phyloP scores from a whole-genome alignment of 2,329 filamentous ascomycete genomes.

The Hypoxylon sp. region DNA sequence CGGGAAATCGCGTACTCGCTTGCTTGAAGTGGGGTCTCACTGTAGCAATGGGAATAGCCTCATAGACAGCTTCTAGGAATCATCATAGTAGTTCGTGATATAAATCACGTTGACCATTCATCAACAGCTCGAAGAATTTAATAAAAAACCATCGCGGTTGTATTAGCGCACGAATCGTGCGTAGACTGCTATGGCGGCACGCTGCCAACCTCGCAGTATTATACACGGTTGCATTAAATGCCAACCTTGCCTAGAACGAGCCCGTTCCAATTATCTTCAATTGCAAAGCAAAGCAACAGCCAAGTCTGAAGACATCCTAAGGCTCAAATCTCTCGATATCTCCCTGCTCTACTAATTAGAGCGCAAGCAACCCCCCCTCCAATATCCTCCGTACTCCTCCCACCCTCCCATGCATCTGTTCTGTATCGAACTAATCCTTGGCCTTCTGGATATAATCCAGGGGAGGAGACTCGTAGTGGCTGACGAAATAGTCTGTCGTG shows the following conservation, averaged over 20 bases:
- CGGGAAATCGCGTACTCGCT: too few species aligned
- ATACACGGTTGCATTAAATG: neutral
- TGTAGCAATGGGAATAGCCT: neutral
- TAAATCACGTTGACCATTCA: neutral
- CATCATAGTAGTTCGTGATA: neutral
- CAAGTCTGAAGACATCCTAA: neutral
- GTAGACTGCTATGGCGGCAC: neutral
- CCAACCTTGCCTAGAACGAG: neutral
- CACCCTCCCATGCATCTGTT: neutral
- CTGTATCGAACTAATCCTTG: conserved; percentile 46
- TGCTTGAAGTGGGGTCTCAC: too few species aligned
- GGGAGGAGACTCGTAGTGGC: conserved; percentile 79
- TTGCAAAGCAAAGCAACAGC: neutral
- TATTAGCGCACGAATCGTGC: neutral
- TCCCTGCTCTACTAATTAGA: neutral
- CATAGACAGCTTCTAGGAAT: neutral
- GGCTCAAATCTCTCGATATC: neutral
- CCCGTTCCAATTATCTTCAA: neutral
- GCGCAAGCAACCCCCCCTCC: neutral
- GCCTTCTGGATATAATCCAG: conserved; percentile 80
- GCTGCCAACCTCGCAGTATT: neutral
- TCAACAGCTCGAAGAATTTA: neutral
- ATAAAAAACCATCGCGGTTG: neutral
- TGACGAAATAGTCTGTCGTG: conserved; percentile 81
- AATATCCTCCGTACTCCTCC: neutral